Percentiles rank a stretch among this genome's conserved stretches.
phyloP scores from a whole-genome alignment of 257 asterid genomes.

The Coffea eugenioides region DNA sequence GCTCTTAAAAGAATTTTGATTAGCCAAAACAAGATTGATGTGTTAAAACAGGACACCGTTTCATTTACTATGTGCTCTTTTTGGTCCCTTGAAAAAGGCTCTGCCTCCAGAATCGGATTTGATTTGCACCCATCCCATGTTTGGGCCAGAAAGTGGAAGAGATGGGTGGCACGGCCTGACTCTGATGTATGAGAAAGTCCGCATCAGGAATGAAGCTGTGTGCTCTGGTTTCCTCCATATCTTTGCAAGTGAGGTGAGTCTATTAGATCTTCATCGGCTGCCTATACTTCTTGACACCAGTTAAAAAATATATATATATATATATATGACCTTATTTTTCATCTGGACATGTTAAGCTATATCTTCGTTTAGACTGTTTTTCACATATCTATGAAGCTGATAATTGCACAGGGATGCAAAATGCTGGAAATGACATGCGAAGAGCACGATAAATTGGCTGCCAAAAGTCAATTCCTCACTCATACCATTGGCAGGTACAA shows the following conservation, averaged over 20 bases:
- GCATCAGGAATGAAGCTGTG: slow-evolving; percentile 51
- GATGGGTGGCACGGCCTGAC: slow-evolving; percentile 70
- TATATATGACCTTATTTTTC: not conserved
- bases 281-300: not conserved
- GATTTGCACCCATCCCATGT: slow-evolving; percentile 95
- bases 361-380: not conserved
- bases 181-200: slow-evolving; percentile 70
- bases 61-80: not conserved
- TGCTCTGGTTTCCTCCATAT: slow-evolving; percentile 67
- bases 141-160: slow-evolving; percentile 88
- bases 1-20: slow-evolving; percentile 10
- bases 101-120: slow-evolving; percentile 75
- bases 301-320: not conserved
- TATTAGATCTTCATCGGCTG: not conserved
- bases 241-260: slow-evolving; percentile 63
- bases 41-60: not conserved
- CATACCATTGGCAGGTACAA: slow-evolving; percentile 83
- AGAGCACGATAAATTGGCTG: slow-evolving; percentile 76
- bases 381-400: not conserved
- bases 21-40: not conserved
- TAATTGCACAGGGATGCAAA: slow-evolving; percentile 63
- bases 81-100: slow-evolving; percentile 36
- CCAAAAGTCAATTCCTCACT: slow-evolving; percentile 78
- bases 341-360: not conserved
- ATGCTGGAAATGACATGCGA: slow-evolving; percentile 90